phyloP scores from a whole-genome alignment of 495 filamentous ascomycete species.

The Aspergillus steynii region DNA sequence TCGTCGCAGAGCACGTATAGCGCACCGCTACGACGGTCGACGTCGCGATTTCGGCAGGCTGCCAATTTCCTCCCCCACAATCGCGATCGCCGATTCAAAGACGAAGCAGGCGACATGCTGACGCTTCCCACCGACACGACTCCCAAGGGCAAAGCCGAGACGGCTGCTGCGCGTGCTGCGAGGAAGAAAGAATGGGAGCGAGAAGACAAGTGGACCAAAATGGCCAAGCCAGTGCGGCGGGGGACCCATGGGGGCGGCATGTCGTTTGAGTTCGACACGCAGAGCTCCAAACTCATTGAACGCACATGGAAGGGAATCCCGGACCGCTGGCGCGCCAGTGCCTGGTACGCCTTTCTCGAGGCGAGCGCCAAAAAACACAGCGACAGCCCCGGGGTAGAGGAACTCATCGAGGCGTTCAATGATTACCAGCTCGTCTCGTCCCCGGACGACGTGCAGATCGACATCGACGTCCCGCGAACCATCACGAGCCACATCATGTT shows the following conservation, averaged over 20 bases:
- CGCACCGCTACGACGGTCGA: slow-evolving; percentile 37
- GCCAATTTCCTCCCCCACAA: slow-evolving; percentile 78
- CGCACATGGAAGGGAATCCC: slow-evolving; percentile 98
- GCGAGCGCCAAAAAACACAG: slow-evolving; percentile 69
- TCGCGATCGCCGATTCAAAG: slow-evolving; percentile 69
- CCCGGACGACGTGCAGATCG: slow-evolving; percentile 94
- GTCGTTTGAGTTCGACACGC: slow-evolving; percentile 85
- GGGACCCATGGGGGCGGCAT: slow-evolving; percentile 71
- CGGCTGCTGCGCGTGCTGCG: slow-evolving; percentile 56
- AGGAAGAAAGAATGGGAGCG: slow-evolving; percentile 81
- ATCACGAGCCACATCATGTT: slow-evolving; percentile 99
- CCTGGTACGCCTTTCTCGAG: slow-evolving; percentile 94
- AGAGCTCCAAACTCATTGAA: slow-evolving; percentile 81
- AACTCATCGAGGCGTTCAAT: slow-evolving; percentile 69
- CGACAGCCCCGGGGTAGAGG: slow-evolving; percentile 62
- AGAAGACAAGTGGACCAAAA: slow-evolving; percentile 95
- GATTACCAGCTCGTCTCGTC: slow-evolving; percentile 70
- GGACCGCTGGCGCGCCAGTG: slow-evolving; percentile 89
- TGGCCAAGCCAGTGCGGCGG: slow-evolving; percentile 71
- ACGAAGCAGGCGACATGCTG: slow-evolving; percentile 90
- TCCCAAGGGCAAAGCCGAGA: slow-evolving; percentile 47
- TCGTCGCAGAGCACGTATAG: slow-evolving; percentile 51
- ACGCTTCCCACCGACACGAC: slow-evolving; percentile 69
- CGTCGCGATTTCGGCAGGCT: slow-evolving; percentile 58
- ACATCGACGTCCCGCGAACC: slow-evolving; percentile 93